A percentile compares a stretch with the other conserved stretches of the same genome.
Conservation (phyloP, 2,329 filamentous ascomycete genomes). For the Epichloe gansuensis region DNA sequence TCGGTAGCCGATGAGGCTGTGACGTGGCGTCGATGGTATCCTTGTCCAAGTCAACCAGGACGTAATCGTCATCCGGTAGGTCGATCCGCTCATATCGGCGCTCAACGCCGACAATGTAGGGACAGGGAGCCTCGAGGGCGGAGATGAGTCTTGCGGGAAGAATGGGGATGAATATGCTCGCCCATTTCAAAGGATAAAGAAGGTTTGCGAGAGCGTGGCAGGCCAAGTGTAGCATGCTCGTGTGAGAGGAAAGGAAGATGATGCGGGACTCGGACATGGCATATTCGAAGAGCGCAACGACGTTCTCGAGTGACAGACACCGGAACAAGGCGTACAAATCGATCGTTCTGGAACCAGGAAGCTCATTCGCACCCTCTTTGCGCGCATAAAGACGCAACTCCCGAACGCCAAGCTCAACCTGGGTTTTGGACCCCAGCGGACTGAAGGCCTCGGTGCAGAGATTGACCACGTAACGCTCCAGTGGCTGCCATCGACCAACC, state of each 20-base stretch:
- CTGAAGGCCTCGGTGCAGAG: slow-evolving; percentile 90
- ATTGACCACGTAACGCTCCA: slow-evolving; percentile 95
- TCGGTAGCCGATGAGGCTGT: slow-evolving; percentile 65
- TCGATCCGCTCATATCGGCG: slow-evolving; percentile 76
- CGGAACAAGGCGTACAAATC: slow-evolving; percentile 91
- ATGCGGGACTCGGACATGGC: slow-evolving; percentile 87
- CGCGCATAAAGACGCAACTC: slow-evolving; percentile 86
- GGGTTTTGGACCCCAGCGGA: slow-evolving; percentile 85
- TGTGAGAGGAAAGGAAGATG: slow-evolving; percentile 90
- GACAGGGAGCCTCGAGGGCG: slow-evolving; percentile 86
- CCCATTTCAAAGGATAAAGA: slow-evolving; percentile 85
- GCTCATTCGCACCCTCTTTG: slow-evolving; percentile 84
- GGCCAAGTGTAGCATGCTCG: slow-evolving; percentile 88
- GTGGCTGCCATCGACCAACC: slow-evolving; percentile 86
- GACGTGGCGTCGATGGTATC: slow-evolving; percentile 79
- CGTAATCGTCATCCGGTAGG: slow-evolving; percentile 89
- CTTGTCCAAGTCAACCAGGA: slow-evolving; percentile 84
- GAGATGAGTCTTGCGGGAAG: slow-evolving; percentile 79
- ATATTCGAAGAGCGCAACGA: slow-evolving; percentile 87
- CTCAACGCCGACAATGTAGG: slow-evolving; percentile 94
- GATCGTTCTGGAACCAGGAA: slow-evolving; percentile 80
- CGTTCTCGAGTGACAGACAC: slow-evolving; percentile 79
- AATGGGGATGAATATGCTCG: slow-evolving; percentile 86
- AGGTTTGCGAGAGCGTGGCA: slow-evolving; percentile 77
- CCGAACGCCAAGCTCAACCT: slow-evolving; percentile 82